These are phyloP conservation scores for Ichthyophthirius multifiliis DNA, from an alignment of 169 alveolate species.

Conservation along the genomic window DNA sequence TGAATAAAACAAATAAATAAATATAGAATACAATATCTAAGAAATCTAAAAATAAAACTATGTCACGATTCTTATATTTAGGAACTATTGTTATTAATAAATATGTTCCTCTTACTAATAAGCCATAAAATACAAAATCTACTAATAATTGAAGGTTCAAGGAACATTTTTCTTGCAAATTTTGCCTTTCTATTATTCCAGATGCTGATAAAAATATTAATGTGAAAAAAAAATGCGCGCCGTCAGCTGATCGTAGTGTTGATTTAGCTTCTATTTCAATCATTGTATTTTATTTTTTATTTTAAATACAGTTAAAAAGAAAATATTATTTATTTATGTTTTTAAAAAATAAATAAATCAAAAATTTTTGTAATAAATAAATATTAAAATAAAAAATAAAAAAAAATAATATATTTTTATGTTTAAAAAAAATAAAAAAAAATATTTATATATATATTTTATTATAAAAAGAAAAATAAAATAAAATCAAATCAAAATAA, in stretches of 20 bases:
- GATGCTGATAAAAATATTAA: slow-evolving; percentile 19
- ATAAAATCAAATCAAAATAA: no score
- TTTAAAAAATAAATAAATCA: no score
- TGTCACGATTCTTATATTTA: slow-evolving; percentile 18
- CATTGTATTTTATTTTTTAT: not conserved
- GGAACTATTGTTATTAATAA: slow-evolving; percentile 18
- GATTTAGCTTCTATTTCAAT: slow-evolving; percentile 22
- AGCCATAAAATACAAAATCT: slow-evolving; percentile 26
- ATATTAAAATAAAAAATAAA: no score
- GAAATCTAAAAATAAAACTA: slow-evolving; percentile 23
- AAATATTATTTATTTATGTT: no score
- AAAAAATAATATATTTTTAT: no score
- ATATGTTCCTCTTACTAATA: slow-evolving; percentile 25
- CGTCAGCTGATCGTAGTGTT: slow-evolving; percentile 17
- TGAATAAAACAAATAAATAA: not conserved
- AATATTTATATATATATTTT: no score
- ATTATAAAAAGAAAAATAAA: no score
- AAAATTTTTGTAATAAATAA: no score
- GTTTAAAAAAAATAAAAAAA: no score
- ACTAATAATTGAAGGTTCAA: slow-evolving; percentile 16
- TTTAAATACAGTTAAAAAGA: no score
- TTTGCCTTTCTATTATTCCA: slow-evolving; percentile 19
- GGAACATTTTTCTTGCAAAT: slow-evolving; percentile 9
- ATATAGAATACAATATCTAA: slow-evolving; percentile 21
- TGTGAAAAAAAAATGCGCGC: slow-evolving; percentile 28